Evolutionary conservation across 2,329 filamentous ascomycete genomes (phyloP).

Genomic region (Coniochaeta sp.): DNA sequence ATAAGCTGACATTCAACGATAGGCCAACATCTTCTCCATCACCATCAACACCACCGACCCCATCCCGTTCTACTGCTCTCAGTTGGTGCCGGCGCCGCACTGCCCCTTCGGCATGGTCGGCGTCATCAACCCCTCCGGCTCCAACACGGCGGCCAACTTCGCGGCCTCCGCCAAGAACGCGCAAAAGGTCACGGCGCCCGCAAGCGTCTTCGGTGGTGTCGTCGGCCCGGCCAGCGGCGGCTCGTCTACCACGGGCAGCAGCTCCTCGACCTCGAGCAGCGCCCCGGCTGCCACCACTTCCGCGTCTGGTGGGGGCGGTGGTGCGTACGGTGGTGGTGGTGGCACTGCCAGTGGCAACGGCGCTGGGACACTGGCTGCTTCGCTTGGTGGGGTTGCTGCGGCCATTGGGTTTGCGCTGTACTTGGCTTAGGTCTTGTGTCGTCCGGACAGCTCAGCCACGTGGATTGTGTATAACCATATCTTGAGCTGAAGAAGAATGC

Average conservation of each 20-base stretch:
- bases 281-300: not conserved
- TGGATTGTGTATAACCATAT: not conserved
- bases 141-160: not conserved
- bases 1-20: not conserved
- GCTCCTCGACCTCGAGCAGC: not conserved
- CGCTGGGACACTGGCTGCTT: not conserved
- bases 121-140: constrained; percentile 29
- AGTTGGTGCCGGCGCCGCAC: constrained; percentile 23
- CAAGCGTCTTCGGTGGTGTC: not conserved
- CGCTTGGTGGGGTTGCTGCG: not conserved
- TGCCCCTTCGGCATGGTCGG: constrained; percentile 37
- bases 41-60: constrained; percentile 31
- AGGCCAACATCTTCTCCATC: constrained; percentile 31
- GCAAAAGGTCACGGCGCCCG: not conserved
- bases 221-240: not conserved
- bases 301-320: not conserved
- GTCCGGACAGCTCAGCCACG: not conserved
- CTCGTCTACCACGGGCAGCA: not conserved
- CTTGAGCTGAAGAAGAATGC: not conserved
- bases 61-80: constrained; percentile 38
- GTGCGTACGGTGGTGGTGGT: not conserved
- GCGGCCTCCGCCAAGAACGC: not conserved
- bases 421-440: not conserved
- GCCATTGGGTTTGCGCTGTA: not conserved
- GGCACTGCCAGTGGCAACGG: not conserved